Evolutionary conservation across 495 filamentous ascomycete genomes (phyloP), one percentile per base, ranked within the genome.

Genomic region (Penicillium argentinense): DNA sequence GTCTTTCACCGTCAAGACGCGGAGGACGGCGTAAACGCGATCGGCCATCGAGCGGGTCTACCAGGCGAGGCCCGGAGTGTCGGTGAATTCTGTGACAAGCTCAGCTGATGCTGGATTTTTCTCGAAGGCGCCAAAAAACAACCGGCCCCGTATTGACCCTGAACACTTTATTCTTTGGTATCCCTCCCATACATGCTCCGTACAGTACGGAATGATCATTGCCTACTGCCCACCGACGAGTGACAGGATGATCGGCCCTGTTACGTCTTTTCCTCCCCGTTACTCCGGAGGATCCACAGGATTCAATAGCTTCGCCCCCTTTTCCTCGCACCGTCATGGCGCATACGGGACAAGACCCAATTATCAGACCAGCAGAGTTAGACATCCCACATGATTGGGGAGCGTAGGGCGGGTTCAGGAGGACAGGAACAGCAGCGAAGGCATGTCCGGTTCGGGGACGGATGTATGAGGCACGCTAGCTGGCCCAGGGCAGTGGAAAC

Each of bases 81-180:
- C 57, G 60, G 60, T 63, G 60, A 60, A 60, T 58, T 60, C 4
- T 45, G 26, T 56, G 52, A 49, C 49, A 52, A 51, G 56, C 47
- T 54, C 59, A 63, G 53, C 53, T 59, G 59, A 59, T 51, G 39
- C 28, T 49, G 45, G 45, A 39, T 26, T 42, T 42, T 37, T 62
- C 56, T 53, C 39, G 32, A 56, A 62, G 54, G 57, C 53, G 40
- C 53, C 42, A 52, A 48, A 50, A 55, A 39, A 30, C 29, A 30
- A 11, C 14, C 30, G 42, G 25, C 17, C 23, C 22, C 9, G 33
- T 37, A 40, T 19, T 18, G 18, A 25, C 6, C 16, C 7, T 36
- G 6, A 5, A 11, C 32, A 6, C 32, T 36, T 17, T 36, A 6
- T 7, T 8, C 14, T 14, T 34, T 34, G 6, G 12, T 28, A 12